A percentile compares a stretch with the other conserved stretches of the same genome.
These are phyloP conservation scores for Alternaria ventricosa DNA, from an alignment of 2,329 filamentous ascomycete species.

Conservation along the genomic window DNA sequence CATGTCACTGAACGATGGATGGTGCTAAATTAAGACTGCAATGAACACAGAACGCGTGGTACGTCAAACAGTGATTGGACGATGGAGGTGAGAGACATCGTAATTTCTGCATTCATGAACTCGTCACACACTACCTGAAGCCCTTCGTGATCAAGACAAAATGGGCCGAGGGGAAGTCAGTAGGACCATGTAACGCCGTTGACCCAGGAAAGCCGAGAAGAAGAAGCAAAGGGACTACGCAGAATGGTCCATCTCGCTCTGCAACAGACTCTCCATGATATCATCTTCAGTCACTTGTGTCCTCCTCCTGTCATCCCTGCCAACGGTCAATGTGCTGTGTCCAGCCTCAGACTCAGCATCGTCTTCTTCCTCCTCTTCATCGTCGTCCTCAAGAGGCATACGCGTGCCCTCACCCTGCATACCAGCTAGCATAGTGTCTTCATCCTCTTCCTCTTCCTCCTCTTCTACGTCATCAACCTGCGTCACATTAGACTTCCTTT, in stretches of 20 bases:
- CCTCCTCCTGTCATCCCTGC: conserved; percentile 7
- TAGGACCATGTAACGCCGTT: neutral
- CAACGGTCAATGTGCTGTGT: conserved; percentile 11
- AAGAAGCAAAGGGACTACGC: neutral
- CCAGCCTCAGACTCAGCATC: conserved; percentile 10
- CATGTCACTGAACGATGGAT: neutral
- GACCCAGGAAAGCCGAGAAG: neutral
- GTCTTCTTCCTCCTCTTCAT: conserved; percentile 28
- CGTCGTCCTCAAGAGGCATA: conserved; percentile 41
- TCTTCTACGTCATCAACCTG: conserved; percentile 17
- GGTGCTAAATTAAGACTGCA: neutral
- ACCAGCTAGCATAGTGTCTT: conserved; percentile 43
- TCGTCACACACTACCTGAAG: neutral
- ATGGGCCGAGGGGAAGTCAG: neutral
- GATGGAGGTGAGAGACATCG: too few relatives aligned
- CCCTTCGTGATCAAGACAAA: neutral
- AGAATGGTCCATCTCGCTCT: conserved; percentile 17
- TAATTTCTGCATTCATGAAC: neutral
- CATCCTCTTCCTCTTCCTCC: conserved; percentile 35
- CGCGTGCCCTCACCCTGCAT: conserved; percentile 45
- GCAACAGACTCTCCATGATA: conserved; percentile 43
- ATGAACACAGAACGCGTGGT: neutral
- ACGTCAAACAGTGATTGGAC: neutral
- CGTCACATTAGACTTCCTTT: neutral
- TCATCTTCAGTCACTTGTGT: conserved; percentile 39